Base-by-base conservation (phyloP, 352 stramenopile genomes). In the Saprolegnia parasitica region DNA sequence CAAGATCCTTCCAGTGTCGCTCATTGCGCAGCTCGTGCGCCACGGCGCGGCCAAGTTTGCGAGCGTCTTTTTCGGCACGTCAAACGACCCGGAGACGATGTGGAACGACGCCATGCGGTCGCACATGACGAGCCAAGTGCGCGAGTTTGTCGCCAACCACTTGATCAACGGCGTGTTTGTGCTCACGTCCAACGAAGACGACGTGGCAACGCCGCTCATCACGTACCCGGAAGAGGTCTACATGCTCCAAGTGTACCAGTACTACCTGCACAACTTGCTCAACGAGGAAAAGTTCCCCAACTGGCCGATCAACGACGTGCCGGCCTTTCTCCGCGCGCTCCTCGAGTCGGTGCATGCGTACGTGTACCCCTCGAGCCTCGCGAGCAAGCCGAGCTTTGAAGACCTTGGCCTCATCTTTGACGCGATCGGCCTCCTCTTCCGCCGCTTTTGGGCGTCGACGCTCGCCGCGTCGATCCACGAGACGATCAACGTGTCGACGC, bases 71-170 rank as follows among this genome's bases (percentile, higher is more conserved):
- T 95, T 95, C 65, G 90, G 83, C 0, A 86, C 93, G 39, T 83
- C 87, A 0, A 92, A 90, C 74, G 93, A 93, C 62, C 87, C 87
- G 0, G 87, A 95, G 74, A 86, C 93, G 29, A 84, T 95, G 21
- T 95, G 87, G 87, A 95, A 93, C 54, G 74, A 84, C 0, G 88
- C 84, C 21, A 92, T 95, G 87, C 84, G 84, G 18, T 79, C 71
- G n/a, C 85, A 95, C 75, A 93, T 95, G 85, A 84, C 93, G 24
- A 77, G 71, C 2, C 93, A 92, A 54, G 91, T 93, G 54, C 83
- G 93, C 26, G 93, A 93, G 68, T 95, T 95, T 50, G 90, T 95
- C 81, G 76, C 80, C 18, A 77, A 76, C 42, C 87, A 95, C 72
- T 83, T 76, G 2, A 81, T 91, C 67, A 75, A 74, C 20, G 85